Evolutionary conservation across 192 early-diverging fungal species (phyloP), one percentile per base, ranked within the genome.

Genomic region (Polychytrium aggregatum): DNA sequence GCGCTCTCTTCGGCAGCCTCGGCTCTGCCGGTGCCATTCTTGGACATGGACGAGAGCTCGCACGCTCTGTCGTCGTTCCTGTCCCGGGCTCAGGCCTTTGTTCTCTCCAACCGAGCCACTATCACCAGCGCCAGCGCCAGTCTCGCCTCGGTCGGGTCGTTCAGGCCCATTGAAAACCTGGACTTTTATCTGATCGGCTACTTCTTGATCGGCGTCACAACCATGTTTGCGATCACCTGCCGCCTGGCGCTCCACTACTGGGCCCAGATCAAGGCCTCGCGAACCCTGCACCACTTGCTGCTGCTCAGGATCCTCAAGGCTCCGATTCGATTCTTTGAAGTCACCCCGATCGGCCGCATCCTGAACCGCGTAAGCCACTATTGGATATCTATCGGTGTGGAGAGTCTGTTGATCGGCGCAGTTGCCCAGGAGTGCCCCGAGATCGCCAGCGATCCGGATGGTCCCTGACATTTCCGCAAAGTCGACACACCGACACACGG

Each of bases 281-380:
- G 57, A 10, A 35, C 17, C 16, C 41, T 64, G 36, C 70, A 74
- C 46, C 31, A 48, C 17, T 24, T 55, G 24, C 41, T 67, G 6
- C 17, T 71, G 33, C 31, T 47, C 0, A 50, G 53, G 4, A 45
- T 74, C 48, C 44, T 71, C 17, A 36, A 43, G 2, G 63, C 65
- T 3, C 70, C 70, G 20, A 22, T 66, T 7, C 16, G 52, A 18
- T 73, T 95, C 65, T 83, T 81, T 64, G 71, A 67, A 38, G 66
- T 69, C 6, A 84, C 83, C 1, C 84, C 84, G 20, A 48, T 79
- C 9, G 84, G 84, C 21, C 63, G 81, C 11, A 79, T 84, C 37
- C 28, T 84, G 58, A 96, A 90, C 64, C 64, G 92, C 21, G 87
- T 95, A 52, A 82, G n/a, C n/a, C n/a, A n/a, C n/a, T n/a, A n/a